Base-by-base conservation (phyloP, 805 yeast species). In the Candida pseudofarinosa region DNA sequence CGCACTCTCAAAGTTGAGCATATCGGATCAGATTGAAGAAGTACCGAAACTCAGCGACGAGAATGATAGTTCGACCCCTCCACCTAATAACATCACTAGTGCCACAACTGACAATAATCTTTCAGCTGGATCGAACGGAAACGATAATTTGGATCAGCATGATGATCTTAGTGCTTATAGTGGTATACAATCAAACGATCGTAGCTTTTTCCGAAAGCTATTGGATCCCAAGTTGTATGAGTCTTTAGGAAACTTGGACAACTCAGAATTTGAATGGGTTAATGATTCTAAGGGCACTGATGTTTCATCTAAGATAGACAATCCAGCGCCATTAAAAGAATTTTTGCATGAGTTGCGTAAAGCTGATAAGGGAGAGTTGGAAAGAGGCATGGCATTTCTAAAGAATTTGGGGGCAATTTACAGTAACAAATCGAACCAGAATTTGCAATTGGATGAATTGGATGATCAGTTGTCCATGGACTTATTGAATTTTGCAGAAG, bases 401-500 rank as follows among this genome's bases (percentile, higher is more conserved):
- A 53, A 54, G 37, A 53, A 53, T 32, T 54, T 60, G 56, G 55
- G 56, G 3, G 52, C 54, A 32, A 44, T 54, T 17, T 51, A 56
- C 40, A 40, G 44, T 4, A 49, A 43, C 32, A 39, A 31, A 6
- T 40, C 39, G 13, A 35, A 30, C 8, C 37, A 39, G n/a, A 39
- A 37, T 19, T 15, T 28, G 32, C 19, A 37, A 10, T 18, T 19
- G n/a, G 48, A 46, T n/a, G 47, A 44, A 7, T 38, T 56, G 23
- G 50, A 48, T 38, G 55, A 53, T 39, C 55, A 55, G 38, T 42
- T 60, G 28, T 46, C 58, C 13, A 52, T 52, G 39, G 64, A 62
- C 13, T 51, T 64, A 30, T 56, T 62, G 3, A 57, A 45, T 30
- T 63, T 89, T 35, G 93, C 96, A 0, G 95, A 88, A 50, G 95